Evolutionary conservation across 192 early-diverging fungal species (phyloP).

Genomic region (Diversispora eburnea): DNA sequence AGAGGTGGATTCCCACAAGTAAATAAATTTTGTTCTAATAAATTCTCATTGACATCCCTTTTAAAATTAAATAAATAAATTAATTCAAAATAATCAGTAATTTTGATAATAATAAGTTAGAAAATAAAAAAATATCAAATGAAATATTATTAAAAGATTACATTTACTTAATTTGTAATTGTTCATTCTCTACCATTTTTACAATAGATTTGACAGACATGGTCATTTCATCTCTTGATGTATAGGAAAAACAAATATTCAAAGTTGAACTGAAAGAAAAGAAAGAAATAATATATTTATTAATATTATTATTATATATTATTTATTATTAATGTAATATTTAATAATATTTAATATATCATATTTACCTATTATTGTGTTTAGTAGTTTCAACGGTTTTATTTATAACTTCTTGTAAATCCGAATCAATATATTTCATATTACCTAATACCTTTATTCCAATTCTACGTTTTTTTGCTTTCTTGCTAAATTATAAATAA

Average conservation of each 20-base stretch:
- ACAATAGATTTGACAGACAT: slow-evolving; percentile 57
- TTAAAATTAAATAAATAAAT: neutral
- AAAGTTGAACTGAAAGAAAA: slow-evolving; percentile 57
- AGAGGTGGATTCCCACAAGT: slow-evolving; percentile 64
- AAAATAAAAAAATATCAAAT: neutral
- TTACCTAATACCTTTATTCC: slow-evolving; percentile 82
- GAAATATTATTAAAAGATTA: neutral
- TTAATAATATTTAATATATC: neutral
- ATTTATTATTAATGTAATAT: neutral
- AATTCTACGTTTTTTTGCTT: slow-evolving; percentile 68
- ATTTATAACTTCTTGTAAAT: slow-evolving; percentile 58
- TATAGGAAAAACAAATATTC: slow-evolving; percentile 92
- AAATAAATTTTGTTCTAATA: slow-evolving; percentile 59
- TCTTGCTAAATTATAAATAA: slow-evolving; percentile 50
- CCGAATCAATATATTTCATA: slow-evolving; percentile 57
- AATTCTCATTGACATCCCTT: slow-evolving; percentile 63
- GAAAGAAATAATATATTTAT: neutral
- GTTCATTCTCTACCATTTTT: slow-evolving; percentile 56
- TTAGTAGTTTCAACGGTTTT: slow-evolving; percentile 65
- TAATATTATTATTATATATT: neutral
- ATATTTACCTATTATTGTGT: slow-evolving; percentile 52
- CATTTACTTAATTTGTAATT: slow-evolving; percentile 38
- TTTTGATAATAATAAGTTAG: neutral
- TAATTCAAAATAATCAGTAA: neutral
- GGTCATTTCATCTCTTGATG: slow-evolving; percentile 87